Percentiles rank a stretch among this genome's conserved stretches.
phyloP scores from a whole-genome alignment of 495 filamentous ascomycete genomes.

The Talaromyces ruber region DNA sequence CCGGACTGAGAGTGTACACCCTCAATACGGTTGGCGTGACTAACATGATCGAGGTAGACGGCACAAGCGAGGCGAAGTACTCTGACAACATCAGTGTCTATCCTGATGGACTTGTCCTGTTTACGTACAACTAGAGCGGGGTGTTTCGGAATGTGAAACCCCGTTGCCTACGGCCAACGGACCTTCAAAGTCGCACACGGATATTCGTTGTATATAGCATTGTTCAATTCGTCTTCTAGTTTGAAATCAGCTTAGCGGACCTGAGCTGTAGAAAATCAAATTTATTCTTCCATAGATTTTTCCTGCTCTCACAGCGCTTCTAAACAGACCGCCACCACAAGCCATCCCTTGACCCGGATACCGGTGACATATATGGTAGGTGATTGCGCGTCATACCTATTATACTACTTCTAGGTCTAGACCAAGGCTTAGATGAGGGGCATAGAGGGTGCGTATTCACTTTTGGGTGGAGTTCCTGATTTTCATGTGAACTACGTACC shows the following conservation, averaged over 20 bases:
- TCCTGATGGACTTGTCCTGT: conserved; percentile 1
- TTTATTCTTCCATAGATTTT: neutral
- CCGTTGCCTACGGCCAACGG: neutral
- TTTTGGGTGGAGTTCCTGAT: neutral
- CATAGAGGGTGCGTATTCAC: neutral
- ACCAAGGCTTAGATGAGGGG: neutral
- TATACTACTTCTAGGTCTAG: neutral
- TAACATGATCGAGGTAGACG: conserved; percentile 40
- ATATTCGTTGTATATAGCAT: neutral
- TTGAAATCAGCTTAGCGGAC: neutral
- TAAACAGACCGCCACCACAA: too few species aligned
- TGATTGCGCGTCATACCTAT: neutral
- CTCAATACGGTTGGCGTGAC: conserved; percentile 42
- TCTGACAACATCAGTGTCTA: conserved; percentile 34
- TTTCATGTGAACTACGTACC: neutral
- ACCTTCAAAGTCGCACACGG: too few species aligned
- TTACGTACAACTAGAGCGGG: conserved; percentile 4
- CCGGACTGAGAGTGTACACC: conserved; percentile 31
- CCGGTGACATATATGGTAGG: neutral
- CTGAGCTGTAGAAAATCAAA: neutral
- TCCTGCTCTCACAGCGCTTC: neutral
- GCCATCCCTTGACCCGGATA: neutral
- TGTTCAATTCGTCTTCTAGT: neutral
- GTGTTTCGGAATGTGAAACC: neutral
- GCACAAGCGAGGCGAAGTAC: conserved; percentile 36